Base-by-base conservation (phyloP, 2,329 filamentous ascomycete species). In the Xylariaceae sp. region DNA sequence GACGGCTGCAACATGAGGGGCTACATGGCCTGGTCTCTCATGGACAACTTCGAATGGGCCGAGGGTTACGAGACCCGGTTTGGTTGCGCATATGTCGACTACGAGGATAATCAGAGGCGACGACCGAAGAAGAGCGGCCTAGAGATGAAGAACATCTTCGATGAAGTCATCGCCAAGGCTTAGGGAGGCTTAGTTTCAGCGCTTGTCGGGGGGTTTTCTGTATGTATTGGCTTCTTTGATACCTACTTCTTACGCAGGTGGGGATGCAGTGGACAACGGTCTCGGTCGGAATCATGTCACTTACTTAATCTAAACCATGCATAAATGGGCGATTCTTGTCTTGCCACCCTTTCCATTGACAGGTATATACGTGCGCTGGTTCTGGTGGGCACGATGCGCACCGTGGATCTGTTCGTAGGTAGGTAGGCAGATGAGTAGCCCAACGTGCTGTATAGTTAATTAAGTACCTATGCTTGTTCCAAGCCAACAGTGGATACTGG, bases 11-110 rank as follows among this genome's bases (percentile, higher is more conserved):
- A 93, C 67, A 88, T 93, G 52, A 81, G 82, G 64, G 90, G 87
- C 3, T 96, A 95, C 74, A 85, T 93, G 78, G 91, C 89, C 16
- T 96, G 91, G 91, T 91, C 88, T 71, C 81, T 96, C 62, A 84
- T 96, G 82, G 91, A 96, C 75, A 93, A 93, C 78, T 93, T 93
- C 67, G 90, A 93, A 74, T 93, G 90, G 90, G 89, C 91, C n/a
- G 91, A 96, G 72, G 91, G 91, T 10, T 96, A 93, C 70, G 87
- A 90, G 76, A 95, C 90, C 43, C 83, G 91, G 41, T 96, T 96
- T 67, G 91, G 91, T 21, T 90, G 92, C 54, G 90, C 88, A 6
- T 95, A 82, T 71, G 90, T 96, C 50, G 90, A 96, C 75, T 96
- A 95, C 72, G 77, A 84, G 65, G 84, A 90, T 63, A 87, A 85